These are phyloP conservation scores for Sugiyamaella lignohabitans DNA, from an alignment of 805 yeast species.

Conservation along the genomic window DNA sequence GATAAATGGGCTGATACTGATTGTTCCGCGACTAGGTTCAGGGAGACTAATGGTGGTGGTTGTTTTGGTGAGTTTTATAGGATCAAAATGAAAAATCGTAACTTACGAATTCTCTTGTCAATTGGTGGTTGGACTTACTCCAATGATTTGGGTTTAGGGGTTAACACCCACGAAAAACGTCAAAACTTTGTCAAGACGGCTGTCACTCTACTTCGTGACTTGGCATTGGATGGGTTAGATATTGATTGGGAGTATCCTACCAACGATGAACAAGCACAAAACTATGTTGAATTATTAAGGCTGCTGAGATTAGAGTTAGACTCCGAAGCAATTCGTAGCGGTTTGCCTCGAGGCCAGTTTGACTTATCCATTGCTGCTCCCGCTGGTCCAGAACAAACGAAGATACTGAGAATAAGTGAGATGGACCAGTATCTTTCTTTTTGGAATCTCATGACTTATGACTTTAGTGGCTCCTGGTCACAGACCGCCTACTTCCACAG, in stretches of 20 bases:
- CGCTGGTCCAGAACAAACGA: conserved; percentile 45
- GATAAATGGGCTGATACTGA: conserved; percentile 61
- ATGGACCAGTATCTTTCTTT: conserved; percentile 55
- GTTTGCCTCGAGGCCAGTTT: conserved; percentile 29
- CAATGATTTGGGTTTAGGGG: conserved; percentile 42
- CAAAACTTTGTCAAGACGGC: conserved; percentile 46
- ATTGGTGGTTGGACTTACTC: conserved; percentile 76
- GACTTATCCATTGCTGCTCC: conserved; percentile 74
- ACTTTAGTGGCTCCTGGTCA: conserved; percentile 78
- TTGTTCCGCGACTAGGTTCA: conserved; percentile 12
- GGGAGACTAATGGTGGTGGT: conserved; percentile 36
- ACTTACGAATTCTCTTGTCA: conserved; percentile 58
- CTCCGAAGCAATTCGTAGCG: conserved; percentile 31
- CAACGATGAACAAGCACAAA: conserved; percentile 39
- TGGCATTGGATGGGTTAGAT: conserved; percentile 85
- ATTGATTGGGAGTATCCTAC: conserved; percentile 92
- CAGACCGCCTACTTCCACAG: conserved; percentile 57
- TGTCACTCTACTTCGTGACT: conserved; percentile 40
- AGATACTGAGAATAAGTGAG: conserved; percentile 39
- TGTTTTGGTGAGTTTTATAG: conserved; percentile 44
- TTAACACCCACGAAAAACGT: conserved; percentile 35
- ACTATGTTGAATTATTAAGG: conserved; percentile 40
- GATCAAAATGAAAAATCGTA: conserved; percentile 38
- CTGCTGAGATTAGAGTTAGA: conserved; percentile 38
- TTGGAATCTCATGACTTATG: conserved; percentile 92